Base-by-base conservation (phyloP, 208 protist genomes). In the Tetramitus jugosus region DNA sequence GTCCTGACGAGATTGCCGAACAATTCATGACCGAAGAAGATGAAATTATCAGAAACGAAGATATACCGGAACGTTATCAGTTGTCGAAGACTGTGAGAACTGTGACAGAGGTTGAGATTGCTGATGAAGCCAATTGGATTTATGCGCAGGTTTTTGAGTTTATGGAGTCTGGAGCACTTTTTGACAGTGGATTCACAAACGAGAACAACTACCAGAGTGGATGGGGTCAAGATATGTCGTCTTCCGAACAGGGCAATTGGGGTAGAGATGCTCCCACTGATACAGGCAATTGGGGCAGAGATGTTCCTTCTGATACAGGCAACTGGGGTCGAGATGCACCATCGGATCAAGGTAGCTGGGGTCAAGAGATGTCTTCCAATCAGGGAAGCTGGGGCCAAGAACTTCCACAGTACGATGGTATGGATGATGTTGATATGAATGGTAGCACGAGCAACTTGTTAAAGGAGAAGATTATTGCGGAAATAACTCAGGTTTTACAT, bases 21-120 rank as follows among this genome's bases (percentile, higher is more conserved):
- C 76, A 81, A 37, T 78, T 84, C 42, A 72, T 85, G 39, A 85
- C 82, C 29, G 67, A 76, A 52, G 76, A 76, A 13, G 82, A 85
- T 65, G 76, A 85, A 52, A 35, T 71, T 6, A 85, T 85, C 42
- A 20, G 67, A 46, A 67, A 46, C 0, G 68, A 78, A 37, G 77
- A 85, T 65, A 17, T 76, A 43, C 82, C 82, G 17, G 82, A 85
- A 43, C 42, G 82, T 49, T 72, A 76, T 17, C 62, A 75, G 75
- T 37, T 78, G 20, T 60, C 53, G 60, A n/a, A 68, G 31, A 31
- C 33, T 17, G 20, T 46, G 26, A 68, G 53, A 68, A 23, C 33
- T 23, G 23, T 68, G 1, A 62, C 23, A 26, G 13, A 64, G 20
- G 53, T 43, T 35, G 62, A 68, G 29, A 31, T 60, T 29, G 26